phyloP scores from a whole-genome alignment of 352 stramenopile genomes.

The Globisporangium polare region DNA sequence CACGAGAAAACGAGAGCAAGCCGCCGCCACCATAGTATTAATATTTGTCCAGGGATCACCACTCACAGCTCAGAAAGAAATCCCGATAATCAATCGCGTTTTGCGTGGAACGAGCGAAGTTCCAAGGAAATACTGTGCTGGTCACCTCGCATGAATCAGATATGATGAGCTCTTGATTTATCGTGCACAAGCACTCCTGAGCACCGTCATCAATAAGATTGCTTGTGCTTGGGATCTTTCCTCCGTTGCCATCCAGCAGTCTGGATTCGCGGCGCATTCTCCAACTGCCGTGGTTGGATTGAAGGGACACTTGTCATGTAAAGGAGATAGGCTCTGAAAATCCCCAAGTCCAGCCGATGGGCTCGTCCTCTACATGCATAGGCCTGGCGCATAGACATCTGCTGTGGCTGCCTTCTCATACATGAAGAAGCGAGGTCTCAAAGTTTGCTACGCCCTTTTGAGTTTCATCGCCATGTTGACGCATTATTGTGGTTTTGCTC shows the following conservation, averaged over 20 bases:
- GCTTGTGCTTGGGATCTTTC: not conserved
- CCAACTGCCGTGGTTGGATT: not conserved
- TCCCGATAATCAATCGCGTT: slow-evolving; percentile 4
- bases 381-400: not conserved
- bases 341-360: not conserved
- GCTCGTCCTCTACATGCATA: not conserved
- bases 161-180: too few relatives aligned
- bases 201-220: not conserved
- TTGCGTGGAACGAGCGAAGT: slow-evolving; percentile 9
- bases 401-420: not conserved
- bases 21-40: not conserved
- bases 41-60: slow-evolving; percentile 4
- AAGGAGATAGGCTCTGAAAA: not conserved
- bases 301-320: not conserved
- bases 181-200: not conserved
- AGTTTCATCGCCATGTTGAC: not conserved
- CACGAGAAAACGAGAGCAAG: not conserved
- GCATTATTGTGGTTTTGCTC: too few relatives aligned
- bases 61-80: not conserved
- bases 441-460: not conserved
- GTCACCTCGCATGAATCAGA: not conserved
- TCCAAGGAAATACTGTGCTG: not conserved
- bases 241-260: not conserved
- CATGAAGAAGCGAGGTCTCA: not conserved
- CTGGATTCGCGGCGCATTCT: not conserved